Percentiles rank a stretch among this genome's conserved stretches.
Conservation (phyloP, 2,329 filamentous ascomycete species). For the Aureobasidium sp. region DNA sequence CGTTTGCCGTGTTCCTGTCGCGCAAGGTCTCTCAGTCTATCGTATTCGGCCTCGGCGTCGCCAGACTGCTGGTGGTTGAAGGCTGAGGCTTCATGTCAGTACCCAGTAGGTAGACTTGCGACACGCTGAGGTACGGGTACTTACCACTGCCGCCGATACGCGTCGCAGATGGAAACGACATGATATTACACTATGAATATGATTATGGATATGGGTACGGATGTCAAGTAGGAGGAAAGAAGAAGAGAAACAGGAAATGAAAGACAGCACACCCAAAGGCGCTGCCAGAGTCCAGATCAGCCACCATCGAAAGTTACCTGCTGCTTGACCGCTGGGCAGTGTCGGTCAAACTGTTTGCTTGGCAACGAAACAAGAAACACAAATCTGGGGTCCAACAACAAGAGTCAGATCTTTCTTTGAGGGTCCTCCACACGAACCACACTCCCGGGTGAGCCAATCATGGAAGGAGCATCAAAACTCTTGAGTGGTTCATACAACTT, state of each 20-base stretch:
- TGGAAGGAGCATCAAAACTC: background rate
- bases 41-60: constrained; percentile 78
- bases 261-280: background rate
- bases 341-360: background rate
- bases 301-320: background rate
- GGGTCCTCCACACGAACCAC: constrained; percentile 12
- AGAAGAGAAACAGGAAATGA: constrained; percentile 1
- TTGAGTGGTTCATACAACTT: background rate
- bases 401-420: background rate
- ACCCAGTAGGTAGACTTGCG: background rate
- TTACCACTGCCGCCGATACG: constrained; percentile 21
- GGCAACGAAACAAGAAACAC: constrained; percentile 4
- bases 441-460: constrained; percentile 2
- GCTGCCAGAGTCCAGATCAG: constrained; percentile 7
- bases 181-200: constrained; percentile 13
- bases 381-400: background rate
- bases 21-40: constrained; percentile 78
- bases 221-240: background rate
- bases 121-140: background rate
- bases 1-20: constrained; percentile 74
- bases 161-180: constrained; percentile 19
- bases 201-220: background rate
- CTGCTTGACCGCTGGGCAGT: background rate
- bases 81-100: constrained; percentile 43
- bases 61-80: constrained; percentile 65